Evolutionary conservation across 306 rosid genomes (phyloP), one percentile per base, ranked within the genome.

Genomic region (Cicer chorassanicum): DNA sequence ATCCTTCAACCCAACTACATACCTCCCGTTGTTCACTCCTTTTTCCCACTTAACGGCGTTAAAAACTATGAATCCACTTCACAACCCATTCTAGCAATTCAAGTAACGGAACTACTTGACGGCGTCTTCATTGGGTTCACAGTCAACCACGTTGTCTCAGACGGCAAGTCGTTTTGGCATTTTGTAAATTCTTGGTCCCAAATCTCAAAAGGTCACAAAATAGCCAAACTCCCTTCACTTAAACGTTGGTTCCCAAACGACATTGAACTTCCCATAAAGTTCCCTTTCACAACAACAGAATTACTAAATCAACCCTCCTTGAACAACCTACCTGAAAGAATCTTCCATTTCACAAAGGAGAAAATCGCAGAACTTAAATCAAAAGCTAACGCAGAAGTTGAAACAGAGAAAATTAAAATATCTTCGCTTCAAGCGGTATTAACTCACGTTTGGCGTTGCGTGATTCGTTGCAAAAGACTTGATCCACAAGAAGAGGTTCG

Each of bases 371-470:
- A 76, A 59, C 85, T 87, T 4, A 87, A 85, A 72, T 59, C 68
- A 1, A 80, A 73, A 73, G 87, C 85, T 2, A 87, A 84, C 6
- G 24, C 34, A 5, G 85, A 87, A 29, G 66, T 53, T 4, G 41
- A 48, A 8, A 69, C 80, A 0, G 5, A 41, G 14, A 77, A 54
- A 16, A 69, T 75, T 45, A 75, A 42, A 34, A 82, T 84, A 50
- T 87, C 90, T 16, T 87, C 90, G 3, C 80, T 87, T 46, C 91
- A 87, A 78, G 82, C 84, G 3, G 41, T 84, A 6, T 11, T 78
- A 56, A 56, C 80, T 41, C 88, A 62, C 73, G 21, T 88, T 2
- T 88, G 91, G 89, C 56, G 74, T 1, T 62, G 63, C 5, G 48
- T 86, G 7, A 42, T 56, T 1, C 85, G 85, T 0, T 48, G 44